Evolutionary conservation across 164 flowering plant genomes (phyloP), one percentile per base, ranked within the genome.

Genomic region (Kingdonia uniflora): DNA sequence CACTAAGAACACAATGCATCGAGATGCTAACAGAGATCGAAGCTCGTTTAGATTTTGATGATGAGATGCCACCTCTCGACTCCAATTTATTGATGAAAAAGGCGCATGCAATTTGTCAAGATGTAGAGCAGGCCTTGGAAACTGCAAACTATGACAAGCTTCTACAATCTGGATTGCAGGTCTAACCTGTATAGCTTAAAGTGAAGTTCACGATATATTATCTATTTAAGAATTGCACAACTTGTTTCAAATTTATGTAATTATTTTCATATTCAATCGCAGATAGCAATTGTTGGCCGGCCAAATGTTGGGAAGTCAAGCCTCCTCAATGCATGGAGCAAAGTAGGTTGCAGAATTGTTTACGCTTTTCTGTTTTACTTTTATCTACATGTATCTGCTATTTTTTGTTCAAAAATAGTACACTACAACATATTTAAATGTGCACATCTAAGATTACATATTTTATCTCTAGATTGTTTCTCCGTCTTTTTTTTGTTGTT

Each of bases 301-400:
- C 99, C 99, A 43, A 94, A 88, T 79, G 99, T 94, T 65, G 99
- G 99, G 59, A 88, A 94, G 73, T 94, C 99, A 48, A 88, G 97
- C 77, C 84, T 94, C 47, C 89, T 94, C 26, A 94, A 94, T 75
- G 89, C 95, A 43, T 94, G 99, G 96, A 86, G 99, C 87, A 92
- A 80, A 74, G 99, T 92, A 88, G 54, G 89, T 72, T 65, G 38
- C 42, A 26, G 19, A 35, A 44, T 60, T 44, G 20, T 58, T 67
- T 61, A 24, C 39, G 8, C 14, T 21, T 42, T 25, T 1, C 10
- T 14, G 17, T 60, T n/a, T 12, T 21, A 24, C 22, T 19, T 8
- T 8, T 29, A 8, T 29, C 35, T 29, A 29, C 35, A 3, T 4
- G 35, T 29, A 4, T 29, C 35, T 29, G n/a, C n/a, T n/a, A n/a